Evolutionary conservation across 768 basidiomycete genomes (phyloP), one percentile per base, ranked within the genome.

Genomic region (Botryobasidium botryosum): DNA sequence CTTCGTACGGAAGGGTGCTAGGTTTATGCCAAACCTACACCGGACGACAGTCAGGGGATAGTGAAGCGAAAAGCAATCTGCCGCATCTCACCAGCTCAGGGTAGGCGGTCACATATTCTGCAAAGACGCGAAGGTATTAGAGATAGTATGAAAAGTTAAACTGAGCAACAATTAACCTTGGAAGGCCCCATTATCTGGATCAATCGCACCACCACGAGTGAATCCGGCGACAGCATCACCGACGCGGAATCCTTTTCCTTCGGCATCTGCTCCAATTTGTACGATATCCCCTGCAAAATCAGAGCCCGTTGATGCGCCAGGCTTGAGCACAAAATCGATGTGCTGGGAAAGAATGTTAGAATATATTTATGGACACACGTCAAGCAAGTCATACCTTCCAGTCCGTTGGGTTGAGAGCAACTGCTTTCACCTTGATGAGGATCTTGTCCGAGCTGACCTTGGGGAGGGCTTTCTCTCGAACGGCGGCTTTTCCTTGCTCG

Each of bases 201-300:
- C 43, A 20, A n/a, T n/a, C n/a, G n/a, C n/a, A n/a, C 50, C 52
- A 13, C 50, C 53, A 3, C 49, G 40, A 20, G 48, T 35, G 36
- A 49, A 55, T 12, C 53, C 52, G 12, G 52, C 50, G 15, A 53
- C 53, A 3, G 45, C 28, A 42, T 55, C 53, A 13, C 53, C 53
- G 17, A 53, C 50, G 18, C 46, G 39, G 36, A 49, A 18, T 6
- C 53, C 52, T 35, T 51, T 53, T 20, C 28, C 40, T 20, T 40
- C 35, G 17, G 48, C 53, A 15, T 50, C 42, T 5, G 27, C 40
- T 3, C 53, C 53, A 26, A 53, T 25, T 21, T 55, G 45, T 5
- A 45, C 50, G 28, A 53, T 44, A 38, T 51, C 53, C 10, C 53
- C 53, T 17, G 53, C 50, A 45, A 55, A 55, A 33, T 53, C 52